A percentile compares a stretch with the other conserved stretches of the same genome.
Evolutionary conservation across 208 protist species (phyloP).

Genomic region (Borovskyia barvae): DNA sequence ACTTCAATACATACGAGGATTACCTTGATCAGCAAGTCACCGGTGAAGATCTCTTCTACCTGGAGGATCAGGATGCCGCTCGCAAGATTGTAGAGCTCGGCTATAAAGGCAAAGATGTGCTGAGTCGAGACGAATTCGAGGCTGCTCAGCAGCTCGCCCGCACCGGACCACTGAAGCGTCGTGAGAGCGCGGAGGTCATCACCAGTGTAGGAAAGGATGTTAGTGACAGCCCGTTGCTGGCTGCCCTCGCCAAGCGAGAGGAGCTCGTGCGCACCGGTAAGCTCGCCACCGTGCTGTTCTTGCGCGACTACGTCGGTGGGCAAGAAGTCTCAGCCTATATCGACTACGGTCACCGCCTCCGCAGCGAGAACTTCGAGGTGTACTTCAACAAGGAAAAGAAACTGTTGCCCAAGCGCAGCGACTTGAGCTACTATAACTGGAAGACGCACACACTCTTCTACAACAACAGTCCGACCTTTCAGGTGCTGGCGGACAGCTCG

Average conservation of each 20-base stretch:
- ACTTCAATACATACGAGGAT: slow-evolving; percentile 89
- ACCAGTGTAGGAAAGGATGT: slow-evolving; percentile 81
- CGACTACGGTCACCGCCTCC: slow-evolving; percentile 96
- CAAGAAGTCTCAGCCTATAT: slow-evolving; percentile 99
- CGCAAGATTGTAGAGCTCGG: slow-evolving; percentile 96
- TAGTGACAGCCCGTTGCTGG: slow-evolving; percentile 87
- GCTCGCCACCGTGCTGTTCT: slow-evolving; percentile 96
- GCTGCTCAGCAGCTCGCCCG: slow-evolving; percentile 71
- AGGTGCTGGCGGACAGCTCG: slow-evolving; percentile 96
- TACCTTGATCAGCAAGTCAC: slow-evolving; percentile 91
- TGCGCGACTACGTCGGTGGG: slow-evolving; percentile 95
- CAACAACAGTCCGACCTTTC: slow-evolving; percentile 95
- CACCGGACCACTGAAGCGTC: slow-evolving; percentile 78
- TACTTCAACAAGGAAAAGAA: slow-evolving; percentile 91
- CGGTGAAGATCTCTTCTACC: slow-evolving; percentile 87
- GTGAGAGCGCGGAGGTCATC: slow-evolving; percentile 82
- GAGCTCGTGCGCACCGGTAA: slow-evolving; percentile 95
- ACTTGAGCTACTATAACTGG: slow-evolving; percentile 99
- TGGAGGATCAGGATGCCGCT: slow-evolving; percentile 93
- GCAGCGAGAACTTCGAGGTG: slow-evolving; percentile 93
- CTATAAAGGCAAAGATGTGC: slow-evolving; percentile 93
- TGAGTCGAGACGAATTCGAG: slow-evolving; percentile 90
- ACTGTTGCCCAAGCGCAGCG: slow-evolving; percentile 93
- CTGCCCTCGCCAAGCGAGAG: slow-evolving; percentile 94
- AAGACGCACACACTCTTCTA: slow-evolving; percentile 95